Evolutionary conservation across 768 basidiomycete genomes (phyloP), one percentile per base, ranked within the genome.

Genomic region (Lactarius vividus): DNA sequence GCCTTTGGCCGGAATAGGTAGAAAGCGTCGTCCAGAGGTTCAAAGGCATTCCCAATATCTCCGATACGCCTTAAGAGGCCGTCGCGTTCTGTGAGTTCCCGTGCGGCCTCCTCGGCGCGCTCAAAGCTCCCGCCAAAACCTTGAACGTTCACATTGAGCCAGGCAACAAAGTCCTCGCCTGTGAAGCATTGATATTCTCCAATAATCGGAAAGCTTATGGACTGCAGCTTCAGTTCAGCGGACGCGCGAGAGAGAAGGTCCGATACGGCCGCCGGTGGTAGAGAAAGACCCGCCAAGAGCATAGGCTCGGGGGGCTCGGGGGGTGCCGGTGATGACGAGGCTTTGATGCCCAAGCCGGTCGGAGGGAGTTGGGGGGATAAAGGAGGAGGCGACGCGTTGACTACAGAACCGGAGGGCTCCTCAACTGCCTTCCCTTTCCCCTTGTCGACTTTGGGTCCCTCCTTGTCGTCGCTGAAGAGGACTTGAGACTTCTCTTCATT

Each of bases 131-230:
- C 91, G 20, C 84, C 88, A 67, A 96, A 89, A 9, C 84, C 91
- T 66, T 85, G 84, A 2, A 96, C 87, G 68, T 91, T 88, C 64
- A 83, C 84, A 64, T 86, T 85, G 63, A 97, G 76, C 94, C 94
- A 97, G 5, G 83, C 81, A 10, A 89, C 90, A 69, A 97, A 88
- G 69, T 96, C 94, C 49, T 94, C 93, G 33, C 95, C 95, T 18
- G 86, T 87, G 76, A 96, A 96, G 65, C 89, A 88, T 33, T 87
- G 81, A 69, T 94, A 94, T 78, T 94, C 91, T 55, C 92, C 92
- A 13, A 94, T 73, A 16, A 94, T 77, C 1, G 93, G 88, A 77
- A 94, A 85, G 42, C 88, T 86, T 35, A 94, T 81, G 8, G 89
- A 77, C 39, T 87, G 83, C 35, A 93, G 79, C 20, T 84, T 85